phyloP scores from a whole-genome alignment of 345 rosid genomes.

The Citrus hindsii region DNA sequence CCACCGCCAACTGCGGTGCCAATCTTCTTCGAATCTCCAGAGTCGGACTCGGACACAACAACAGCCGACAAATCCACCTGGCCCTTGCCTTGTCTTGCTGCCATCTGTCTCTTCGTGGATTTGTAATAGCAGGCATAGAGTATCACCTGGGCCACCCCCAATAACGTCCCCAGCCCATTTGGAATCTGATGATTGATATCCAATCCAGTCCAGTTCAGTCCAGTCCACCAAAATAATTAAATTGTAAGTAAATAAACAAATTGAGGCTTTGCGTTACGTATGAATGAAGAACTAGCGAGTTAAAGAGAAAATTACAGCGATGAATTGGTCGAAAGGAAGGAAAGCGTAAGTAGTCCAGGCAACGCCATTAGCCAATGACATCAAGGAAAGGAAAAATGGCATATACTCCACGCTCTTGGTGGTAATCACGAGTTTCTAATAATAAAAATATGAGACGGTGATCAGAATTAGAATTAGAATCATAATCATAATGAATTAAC shows the following conservation, averaged over 20 bases:
- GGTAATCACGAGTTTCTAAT: slow-evolving; percentile 68
- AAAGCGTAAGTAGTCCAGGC: slow-evolving; percentile 72
- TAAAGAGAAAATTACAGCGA: slow-evolving; percentile 39
- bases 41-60: slow-evolving; percentile 10
- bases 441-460: too few relatives aligned
- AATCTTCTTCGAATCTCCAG: neutral
- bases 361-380: slow-evolving; percentile 57
- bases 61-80: slow-evolving; percentile 38
- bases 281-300: neutral
- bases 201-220: too few relatives aligned
- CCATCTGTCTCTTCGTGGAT: slow-evolving; percentile 47
- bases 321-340: slow-evolving; percentile 68
- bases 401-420: slow-evolving; percentile 89
- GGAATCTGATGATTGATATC: slow-evolving; percentile 39
- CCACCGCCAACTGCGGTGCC: neutral
- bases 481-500: too few relatives aligned
- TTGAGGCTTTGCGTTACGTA: neutral
- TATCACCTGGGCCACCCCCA: slow-evolving; percentile 52
- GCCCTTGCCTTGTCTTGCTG: slow-evolving; percentile 35
- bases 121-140: slow-evolving; percentile 63
- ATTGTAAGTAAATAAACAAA: neutral
- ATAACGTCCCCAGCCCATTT: slow-evolving; percentile 66
- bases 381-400: slow-evolving; percentile 81
- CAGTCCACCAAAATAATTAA: neutral
- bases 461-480: too few relatives aligned